Percentiles rank a stretch among this genome's conserved stretches.
phyloP scores from a whole-genome alignment of 2,329 filamentous ascomycete species.

The Diaporthe sp. region DNA sequence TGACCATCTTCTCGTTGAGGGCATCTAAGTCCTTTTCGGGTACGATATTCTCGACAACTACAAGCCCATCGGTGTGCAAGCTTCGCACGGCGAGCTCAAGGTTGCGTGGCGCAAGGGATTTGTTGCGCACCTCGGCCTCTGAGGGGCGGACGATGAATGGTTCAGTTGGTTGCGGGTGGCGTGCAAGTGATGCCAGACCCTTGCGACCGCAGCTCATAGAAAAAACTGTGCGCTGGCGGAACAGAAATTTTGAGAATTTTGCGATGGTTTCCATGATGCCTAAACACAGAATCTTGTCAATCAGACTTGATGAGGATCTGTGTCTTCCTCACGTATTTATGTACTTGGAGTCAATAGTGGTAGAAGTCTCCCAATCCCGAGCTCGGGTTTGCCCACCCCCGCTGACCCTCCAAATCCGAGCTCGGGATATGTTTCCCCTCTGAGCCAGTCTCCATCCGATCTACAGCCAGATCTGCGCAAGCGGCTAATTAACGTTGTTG shows the following conservation, averaged over 20 bases:
- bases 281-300: not conserved
- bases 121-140: slow-evolving; percentile 53
- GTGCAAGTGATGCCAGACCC: slow-evolving; percentile 3
- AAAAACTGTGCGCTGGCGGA: not conserved
- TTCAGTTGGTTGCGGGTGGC: not conserved
- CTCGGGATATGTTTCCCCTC: slow-evolving; percentile 7
- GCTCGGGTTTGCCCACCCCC: slow-evolving; percentile 42
- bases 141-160: slow-evolving; percentile 52
- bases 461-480: not conserved
- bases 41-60: slow-evolving; percentile 67
- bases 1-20: slow-evolving; percentile 70
- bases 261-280: not conserved
- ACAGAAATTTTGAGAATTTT: not conserved
- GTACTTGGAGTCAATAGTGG: not conserved
- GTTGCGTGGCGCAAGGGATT: slow-evolving; percentile 58
- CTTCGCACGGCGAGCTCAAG: slow-evolving; percentile 67
- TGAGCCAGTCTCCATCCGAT: not conserved
- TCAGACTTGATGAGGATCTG: not conserved
- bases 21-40: slow-evolving; percentile 63
- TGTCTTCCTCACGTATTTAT: not conserved
- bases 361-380: slow-evolving; percentile 44
- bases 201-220: not conserved
- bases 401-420: not conserved
- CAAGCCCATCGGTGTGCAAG: slow-evolving; percentile 66
- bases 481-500: not conserved